Percentiles rank a stretch among this genome's conserved stretches.
Evolutionary conservation across 129 eudicot species (phyloP).

Genomic region (Flaveria ramosissima): DNA sequence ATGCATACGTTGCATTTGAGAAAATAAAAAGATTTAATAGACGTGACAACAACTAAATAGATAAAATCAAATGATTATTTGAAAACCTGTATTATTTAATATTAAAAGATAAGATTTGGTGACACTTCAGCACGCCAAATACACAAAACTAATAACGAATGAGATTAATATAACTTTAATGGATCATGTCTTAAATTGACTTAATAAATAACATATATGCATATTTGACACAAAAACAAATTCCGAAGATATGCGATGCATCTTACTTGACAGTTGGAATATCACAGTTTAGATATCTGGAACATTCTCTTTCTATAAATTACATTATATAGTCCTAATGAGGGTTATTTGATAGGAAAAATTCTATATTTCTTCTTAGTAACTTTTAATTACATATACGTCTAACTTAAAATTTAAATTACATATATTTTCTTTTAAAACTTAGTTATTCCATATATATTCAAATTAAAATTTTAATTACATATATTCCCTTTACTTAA

Average conservation of each 20-base stretch:
- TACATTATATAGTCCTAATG: too few relatives aligned
- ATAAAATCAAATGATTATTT: conserved; percentile 12
- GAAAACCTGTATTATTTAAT: neutral
- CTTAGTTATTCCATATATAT: too few relatives aligned
- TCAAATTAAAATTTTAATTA: too few relatives aligned
- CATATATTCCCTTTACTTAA: too few relatives aligned
- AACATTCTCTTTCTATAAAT: neutral
- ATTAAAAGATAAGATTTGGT: neutral
- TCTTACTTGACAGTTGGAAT: conserved; percentile 25
- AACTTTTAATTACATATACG: too few relatives aligned
- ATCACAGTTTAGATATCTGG: neutral
- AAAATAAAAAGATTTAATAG: conserved; percentile 16
- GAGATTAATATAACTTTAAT: conserved; percentile 10
- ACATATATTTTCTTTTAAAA: too few relatives aligned
- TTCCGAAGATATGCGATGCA: neutral
- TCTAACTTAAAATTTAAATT: too few relatives aligned
- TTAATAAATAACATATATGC: neutral
- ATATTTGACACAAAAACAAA: neutral
- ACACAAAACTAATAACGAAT: neutral
- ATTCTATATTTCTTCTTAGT: too few relatives aligned
- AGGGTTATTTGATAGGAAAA: too few relatives aligned
- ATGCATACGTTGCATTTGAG: conserved; percentile 21
- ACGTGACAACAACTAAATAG: conserved; percentile 36
- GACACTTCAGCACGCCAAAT: conserved; percentile 29
- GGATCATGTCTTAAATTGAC: neutral